Conservation (phyloP, 78 protist genomes). For the Dictyostelium intermedium region DNA sequence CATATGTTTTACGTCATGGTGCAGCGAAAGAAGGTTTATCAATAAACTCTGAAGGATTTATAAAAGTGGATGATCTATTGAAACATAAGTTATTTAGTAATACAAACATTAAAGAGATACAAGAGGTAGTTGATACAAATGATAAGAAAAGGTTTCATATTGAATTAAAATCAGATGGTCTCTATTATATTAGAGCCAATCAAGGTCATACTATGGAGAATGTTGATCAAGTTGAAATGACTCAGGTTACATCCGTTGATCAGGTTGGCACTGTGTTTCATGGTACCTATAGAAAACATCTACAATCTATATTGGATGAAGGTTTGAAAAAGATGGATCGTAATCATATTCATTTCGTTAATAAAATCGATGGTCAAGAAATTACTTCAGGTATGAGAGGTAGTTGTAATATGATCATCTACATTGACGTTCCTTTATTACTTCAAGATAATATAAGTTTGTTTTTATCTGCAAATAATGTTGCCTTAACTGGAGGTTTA, state of each 20-base stretch:
- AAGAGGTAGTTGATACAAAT: constrained; percentile 48
- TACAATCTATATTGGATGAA: constrained; percentile 23
- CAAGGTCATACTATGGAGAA: constrained; percentile 64
- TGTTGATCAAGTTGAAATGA: constrained; percentile 27
- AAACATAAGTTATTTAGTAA: constrained; percentile 2
- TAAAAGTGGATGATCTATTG: constrained; percentile 8
- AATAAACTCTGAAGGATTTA: constrained; percentile 6
- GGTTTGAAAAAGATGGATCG: constrained; percentile 58
- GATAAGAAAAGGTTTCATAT: constrained; percentile 47
- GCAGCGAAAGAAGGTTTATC: constrained; percentile 17
- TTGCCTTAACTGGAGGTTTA: constrained; percentile 30
- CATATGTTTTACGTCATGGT: constrained; percentile 41
- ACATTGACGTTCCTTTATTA: neutral
- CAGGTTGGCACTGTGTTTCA: neutral
- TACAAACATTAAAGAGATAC: constrained; percentile 2
- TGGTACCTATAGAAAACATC: constrained; percentile 63
- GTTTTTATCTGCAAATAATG: constrained; percentile 39
- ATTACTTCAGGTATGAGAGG: constrained; percentile 49
- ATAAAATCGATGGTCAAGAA: neutral
- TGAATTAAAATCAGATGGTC: neutral
- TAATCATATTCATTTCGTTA: constrained; percentile 48
- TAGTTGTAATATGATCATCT: constrained; percentile 6
- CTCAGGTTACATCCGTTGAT: neutral
- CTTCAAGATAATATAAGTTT: constrained; percentile 22
- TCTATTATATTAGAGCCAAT: constrained; percentile 19